A percentile compares a stretch with the other conserved stretches of the same genome.
phyloP scores from a whole-genome alignment of 202 grass and related monocot genomes.

The Sporobolus alterniflorus region DNA sequence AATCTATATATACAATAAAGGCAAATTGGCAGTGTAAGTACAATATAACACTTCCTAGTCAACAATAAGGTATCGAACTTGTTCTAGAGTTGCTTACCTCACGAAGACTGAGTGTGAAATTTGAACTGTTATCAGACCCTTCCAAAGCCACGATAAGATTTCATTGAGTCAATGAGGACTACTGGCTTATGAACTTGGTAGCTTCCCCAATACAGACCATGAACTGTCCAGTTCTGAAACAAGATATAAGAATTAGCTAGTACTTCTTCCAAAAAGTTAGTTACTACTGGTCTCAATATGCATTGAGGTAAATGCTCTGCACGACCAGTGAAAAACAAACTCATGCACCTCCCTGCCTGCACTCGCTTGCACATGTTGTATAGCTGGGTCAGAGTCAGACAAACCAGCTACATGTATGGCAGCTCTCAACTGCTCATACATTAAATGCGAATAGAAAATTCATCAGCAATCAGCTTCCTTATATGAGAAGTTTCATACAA shows the following conservation, averaged over 20 bases:
- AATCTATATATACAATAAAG: background rate
- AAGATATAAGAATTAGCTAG: constrained; percentile 8
- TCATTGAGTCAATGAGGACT: constrained; percentile 76
- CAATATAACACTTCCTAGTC: constrained; percentile 1
- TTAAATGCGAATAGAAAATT: constrained; percentile 15
- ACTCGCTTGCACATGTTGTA: background rate
- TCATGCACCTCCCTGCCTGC: background rate
- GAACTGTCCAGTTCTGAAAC: constrained; percentile 92
- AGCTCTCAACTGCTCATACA: constrained; percentile 8
- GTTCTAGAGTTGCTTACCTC: constrained; percentile 54
- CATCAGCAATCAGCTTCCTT: constrained; percentile 14
- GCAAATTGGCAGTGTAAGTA: background rate
- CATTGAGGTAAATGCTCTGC: background rate
- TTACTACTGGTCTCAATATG: background rate
- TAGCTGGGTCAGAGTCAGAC: too few species aligned
- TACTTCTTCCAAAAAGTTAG: background rate
- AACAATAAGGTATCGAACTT: background rate
- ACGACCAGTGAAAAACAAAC: background rate
- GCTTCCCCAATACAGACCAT: constrained; percentile 95
- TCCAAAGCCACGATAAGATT: constrained; percentile 88
- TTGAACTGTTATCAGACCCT: constrained; percentile 73
- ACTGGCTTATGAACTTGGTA: constrained; percentile 59
- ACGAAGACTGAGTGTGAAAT: constrained; percentile 68
- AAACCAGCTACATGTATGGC: background rate
- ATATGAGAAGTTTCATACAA: background rate